Evolutionary conservation across 106 monocot species (phyloP).

Genomic region (Acorus gramineus): DNA sequence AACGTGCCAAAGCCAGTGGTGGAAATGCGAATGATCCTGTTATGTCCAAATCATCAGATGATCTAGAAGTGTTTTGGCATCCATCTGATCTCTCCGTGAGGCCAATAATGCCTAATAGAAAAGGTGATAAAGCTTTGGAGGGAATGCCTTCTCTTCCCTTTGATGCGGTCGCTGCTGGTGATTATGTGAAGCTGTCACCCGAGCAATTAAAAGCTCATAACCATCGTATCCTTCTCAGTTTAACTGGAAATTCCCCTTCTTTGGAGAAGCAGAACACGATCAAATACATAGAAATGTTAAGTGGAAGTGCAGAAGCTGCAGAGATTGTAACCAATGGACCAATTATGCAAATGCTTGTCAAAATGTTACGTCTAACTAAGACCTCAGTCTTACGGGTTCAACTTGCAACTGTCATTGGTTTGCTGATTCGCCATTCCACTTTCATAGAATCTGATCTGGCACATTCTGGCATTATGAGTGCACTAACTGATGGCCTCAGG

Average conservation of each 20-base stretch:
- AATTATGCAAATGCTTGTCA: conserved; percentile 72
- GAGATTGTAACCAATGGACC: conserved; percentile 82
- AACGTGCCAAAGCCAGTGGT: conserved; percentile 19
- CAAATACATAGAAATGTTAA: conserved; percentile 78
- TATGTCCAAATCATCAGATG: conserved; percentile 15
- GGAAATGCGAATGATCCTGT: conserved; percentile 26
- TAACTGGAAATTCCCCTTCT: conserved; percentile 47
- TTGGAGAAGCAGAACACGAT: conserved; percentile 77
- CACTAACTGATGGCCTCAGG: conserved; percentile 68
- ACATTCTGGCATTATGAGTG: conserved; percentile 71
- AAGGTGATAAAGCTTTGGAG: conserved; percentile 57
- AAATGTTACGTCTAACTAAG: conserved; percentile 83
- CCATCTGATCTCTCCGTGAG: conserved; percentile 70
- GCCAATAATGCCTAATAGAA: conserved; percentile 85
- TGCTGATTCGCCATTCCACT: conserved; percentile 86
- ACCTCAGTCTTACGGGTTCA: conserved; percentile 44
- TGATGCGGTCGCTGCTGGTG: conserved; percentile 42
- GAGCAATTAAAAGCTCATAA: conserved; percentile 54
- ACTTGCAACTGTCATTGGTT: conserved; percentile 70
- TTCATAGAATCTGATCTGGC: conserved; percentile 61
- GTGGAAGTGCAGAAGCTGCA: conserved; percentile 79
- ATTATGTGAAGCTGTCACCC: conserved; percentile 65
- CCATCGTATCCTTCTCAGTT: conserved; percentile 43
- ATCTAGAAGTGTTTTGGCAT: conserved; percentile 73
- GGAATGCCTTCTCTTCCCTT: conserved; percentile 44